These are phyloP conservation scores for Aspergillus brunneoviolaceus DNA, from an alignment of 2,329 filamentous ascomycete genomes.

Conservation along the genomic window DNA sequence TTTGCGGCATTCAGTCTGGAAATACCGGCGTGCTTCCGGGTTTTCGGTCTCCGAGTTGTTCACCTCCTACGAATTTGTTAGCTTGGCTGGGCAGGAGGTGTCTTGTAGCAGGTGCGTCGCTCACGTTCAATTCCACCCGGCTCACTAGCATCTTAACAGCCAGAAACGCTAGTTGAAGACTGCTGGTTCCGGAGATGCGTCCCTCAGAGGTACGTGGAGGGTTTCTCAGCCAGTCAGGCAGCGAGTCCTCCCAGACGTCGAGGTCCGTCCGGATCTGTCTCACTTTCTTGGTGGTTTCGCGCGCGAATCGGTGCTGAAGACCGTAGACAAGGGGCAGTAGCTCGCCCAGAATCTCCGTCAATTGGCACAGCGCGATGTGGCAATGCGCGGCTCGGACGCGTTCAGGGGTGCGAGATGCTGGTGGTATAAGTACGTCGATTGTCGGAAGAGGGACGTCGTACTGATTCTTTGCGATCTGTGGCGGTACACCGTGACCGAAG, in stretches of 20 bases:
- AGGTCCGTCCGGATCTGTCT: conserved; percentile 47
- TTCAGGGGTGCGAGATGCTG: conserved; percentile 40
- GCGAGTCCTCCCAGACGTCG: conserved; percentile 47
- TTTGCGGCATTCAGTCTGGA: conserved; percentile 47
- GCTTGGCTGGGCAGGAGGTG: no score
- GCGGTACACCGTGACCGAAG: conserved; percentile 56
- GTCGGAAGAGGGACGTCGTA: conserved; percentile 58
- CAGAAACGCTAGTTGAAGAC: conserved; percentile 46
- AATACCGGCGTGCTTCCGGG: conserved; percentile 50
- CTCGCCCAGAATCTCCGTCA: conserved; percentile 50
- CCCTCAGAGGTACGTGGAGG: conserved; percentile 34
- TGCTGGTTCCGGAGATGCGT: conserved; percentile 43
- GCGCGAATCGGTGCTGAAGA: conserved; percentile 43
- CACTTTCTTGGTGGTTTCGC: conserved; percentile 47
- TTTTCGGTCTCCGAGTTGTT: conserved; percentile 45
- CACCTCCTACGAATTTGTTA: conserved; percentile 38
- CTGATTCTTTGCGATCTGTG: conserved; percentile 53
- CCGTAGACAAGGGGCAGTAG: conserved; percentile 48
- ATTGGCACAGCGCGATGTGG: conserved; percentile 53
- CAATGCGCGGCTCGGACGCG: conserved; percentile 49
- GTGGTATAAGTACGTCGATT: conserved; percentile 40
- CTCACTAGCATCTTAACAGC: conserved; percentile 50
- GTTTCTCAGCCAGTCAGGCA: conserved; percentile 44
- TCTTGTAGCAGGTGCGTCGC: conserved; percentile 9
- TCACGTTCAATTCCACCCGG: conserved; percentile 48